Conservation (phyloP, 2,329 filamentous ascomycete genomes). For the Scleromitrula shiraiana region DNA sequence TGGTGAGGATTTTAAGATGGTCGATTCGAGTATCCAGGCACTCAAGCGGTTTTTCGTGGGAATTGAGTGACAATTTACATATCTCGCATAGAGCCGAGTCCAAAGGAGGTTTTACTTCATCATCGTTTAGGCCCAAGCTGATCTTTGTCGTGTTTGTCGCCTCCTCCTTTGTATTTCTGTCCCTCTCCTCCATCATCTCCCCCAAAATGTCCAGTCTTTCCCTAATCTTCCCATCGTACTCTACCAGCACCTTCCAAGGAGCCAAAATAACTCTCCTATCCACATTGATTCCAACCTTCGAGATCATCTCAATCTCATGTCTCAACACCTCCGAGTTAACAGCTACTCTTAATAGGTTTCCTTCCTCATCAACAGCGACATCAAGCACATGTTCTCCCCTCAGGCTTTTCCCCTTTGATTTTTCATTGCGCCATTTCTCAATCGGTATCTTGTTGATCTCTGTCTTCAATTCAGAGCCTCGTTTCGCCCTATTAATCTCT, state of each 20-base stretch:
- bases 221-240: neutral
- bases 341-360: neutral
- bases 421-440: neutral
- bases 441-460: slow-evolving; percentile 1
- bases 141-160: neutral
- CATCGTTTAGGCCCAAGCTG: too few species aligned
- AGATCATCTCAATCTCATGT: neutral
- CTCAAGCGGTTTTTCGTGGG: neutral
- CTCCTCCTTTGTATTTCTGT: neutral
- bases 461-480: neutral
- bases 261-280: neutral
- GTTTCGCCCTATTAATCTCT: neutral
- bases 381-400: slow-evolving; percentile 6
- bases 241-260: slow-evolving; percentile 2
- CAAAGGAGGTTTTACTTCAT: neutral
- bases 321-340: slow-evolving; percentile 1
- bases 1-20: slow-evolving; percentile 1
- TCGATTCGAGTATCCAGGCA: neutral
- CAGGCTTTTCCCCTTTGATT: neutral
- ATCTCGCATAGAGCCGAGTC: neutral
- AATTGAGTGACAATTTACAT: neutral
- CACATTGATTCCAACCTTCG: neutral
- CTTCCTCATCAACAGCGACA: slow-evolving; percentile 1
- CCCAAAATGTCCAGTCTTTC: neutral
- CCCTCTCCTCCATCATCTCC: neutral